Percentiles rank a stretch among this genome's conserved stretches.
These are phyloP conservation scores for Scenedesmus sp. DNA, from an alignment of 163 green algal species.

Conservation along the genomic window DNA sequence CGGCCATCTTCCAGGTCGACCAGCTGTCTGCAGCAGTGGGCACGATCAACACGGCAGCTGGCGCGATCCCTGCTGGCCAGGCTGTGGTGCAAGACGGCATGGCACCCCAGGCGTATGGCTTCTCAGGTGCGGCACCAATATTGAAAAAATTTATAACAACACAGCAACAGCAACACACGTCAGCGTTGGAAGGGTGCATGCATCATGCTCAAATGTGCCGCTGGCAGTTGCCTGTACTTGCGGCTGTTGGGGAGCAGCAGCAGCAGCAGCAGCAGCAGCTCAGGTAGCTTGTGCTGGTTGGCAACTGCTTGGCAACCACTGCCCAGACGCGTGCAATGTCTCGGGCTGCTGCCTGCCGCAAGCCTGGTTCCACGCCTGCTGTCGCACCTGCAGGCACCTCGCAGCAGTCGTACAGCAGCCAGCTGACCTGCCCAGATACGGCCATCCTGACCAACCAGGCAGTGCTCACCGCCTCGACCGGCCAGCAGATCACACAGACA, in stretches of 20 bases:
- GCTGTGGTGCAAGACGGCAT: slow-evolving; percentile 39
- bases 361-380: background rate
- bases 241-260: background rate
- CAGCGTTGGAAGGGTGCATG: too few relatives aligned
- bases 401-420: slow-evolving; percentile 50
- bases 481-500: slow-evolving; percentile 46
- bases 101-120: slow-evolving; percentile 24
- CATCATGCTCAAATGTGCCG: too few relatives aligned
- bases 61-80: slow-evolving; percentile 23
- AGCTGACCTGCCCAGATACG: slow-evolving; percentile 41
- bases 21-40: background rate
- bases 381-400: background rate
- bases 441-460: slow-evolving; percentile 47
- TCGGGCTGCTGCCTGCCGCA: too few relatives aligned
- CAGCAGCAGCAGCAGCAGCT: background rate
- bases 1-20: slow-evolving; percentile 15
- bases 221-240: too few relatives aligned
- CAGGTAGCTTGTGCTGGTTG: too few relatives aligned
- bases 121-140: slow-evolving; percentile 16
- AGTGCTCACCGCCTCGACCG: slow-evolving; percentile 40
- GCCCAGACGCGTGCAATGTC: too few relatives aligned
- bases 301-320: too few relatives aligned
- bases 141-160: background rate
- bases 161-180: too few relatives aligned
- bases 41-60: slow-evolving; percentile 35